These are phyloP conservation scores for Vaccinium darrowii DNA, from an alignment of 148 eudicot genomes.

Conservation along the genomic window DNA sequence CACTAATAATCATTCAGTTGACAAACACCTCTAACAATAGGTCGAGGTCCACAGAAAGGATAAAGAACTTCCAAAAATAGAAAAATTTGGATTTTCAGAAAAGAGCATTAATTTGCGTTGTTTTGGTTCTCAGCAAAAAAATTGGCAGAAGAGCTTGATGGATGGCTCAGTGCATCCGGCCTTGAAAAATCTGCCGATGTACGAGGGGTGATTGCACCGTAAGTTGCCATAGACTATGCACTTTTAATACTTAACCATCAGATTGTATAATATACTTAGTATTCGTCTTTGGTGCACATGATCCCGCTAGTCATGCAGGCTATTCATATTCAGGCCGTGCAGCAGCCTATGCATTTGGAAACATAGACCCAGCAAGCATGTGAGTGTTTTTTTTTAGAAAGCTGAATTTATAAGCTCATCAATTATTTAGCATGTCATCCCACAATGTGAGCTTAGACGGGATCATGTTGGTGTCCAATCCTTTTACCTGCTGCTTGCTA, in stretches of 20 bases:
- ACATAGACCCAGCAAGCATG: conserved; percentile 87
- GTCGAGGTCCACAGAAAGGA: not conserved
- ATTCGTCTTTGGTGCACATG: conserved; percentile 22
- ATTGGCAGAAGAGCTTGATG: conserved; percentile 75
- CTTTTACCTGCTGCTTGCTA: not conserved
- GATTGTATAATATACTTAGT: conserved; percentile 7
- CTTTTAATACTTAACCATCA: not conserved
- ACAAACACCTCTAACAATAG: not conserved
- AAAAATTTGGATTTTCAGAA: not conserved
- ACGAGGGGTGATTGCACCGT: conserved; percentile 99
- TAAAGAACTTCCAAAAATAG: not conserved
- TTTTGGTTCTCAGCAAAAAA: conserved; percentile 56
- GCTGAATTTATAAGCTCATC: not conserved
- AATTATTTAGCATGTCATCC: not conserved
- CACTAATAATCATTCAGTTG: not conserved
- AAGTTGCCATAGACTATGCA: conserved; percentile 32
- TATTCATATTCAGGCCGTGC: conserved; percentile 98
- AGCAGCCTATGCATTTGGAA: conserved; percentile 95
- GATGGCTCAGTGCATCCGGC: conserved; percentile 73
- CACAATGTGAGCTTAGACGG: not conserved
- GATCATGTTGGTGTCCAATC: not conserved
- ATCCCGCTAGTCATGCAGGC: conserved; percentile 85
- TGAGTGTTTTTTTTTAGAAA: conserved; percentile 30
- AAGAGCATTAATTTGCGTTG: conserved; percentile 5
- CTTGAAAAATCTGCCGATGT: conserved; percentile 79